Conservation (phyloP, 2,329 filamentous ascomycete species). For the Alternaria novae-zelandiae region DNA sequence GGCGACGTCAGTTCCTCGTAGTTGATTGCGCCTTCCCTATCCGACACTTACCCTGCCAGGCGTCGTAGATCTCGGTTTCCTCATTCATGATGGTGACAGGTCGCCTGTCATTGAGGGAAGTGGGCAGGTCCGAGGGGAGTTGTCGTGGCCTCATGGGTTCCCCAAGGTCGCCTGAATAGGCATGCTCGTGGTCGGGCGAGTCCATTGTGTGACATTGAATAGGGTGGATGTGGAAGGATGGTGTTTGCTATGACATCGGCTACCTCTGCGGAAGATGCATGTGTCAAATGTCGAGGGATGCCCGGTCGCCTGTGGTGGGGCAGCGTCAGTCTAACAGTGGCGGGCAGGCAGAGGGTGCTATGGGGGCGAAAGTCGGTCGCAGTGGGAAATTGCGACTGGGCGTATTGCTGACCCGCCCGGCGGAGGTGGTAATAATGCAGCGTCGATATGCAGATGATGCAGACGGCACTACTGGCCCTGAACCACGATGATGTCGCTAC, state of each 20-base stretch:
- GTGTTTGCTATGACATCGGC: background rate
- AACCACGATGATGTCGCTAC: slow-evolving; percentile 16
- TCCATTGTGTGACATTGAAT: slow-evolving; percentile 46
- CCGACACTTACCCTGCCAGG: slow-evolving; percentile 82
- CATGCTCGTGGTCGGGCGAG: slow-evolving; percentile 43
- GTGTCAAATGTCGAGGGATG: slow-evolving; percentile 13
- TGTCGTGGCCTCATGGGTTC: slow-evolving; percentile 46
- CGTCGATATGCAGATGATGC: background rate
- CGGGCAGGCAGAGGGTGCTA: background rate
- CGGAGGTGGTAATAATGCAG: background rate
- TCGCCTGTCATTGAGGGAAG: slow-evolving; percentile 86
- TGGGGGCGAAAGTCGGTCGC: background rate
- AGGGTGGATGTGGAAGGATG: background rate
- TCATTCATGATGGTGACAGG: slow-evolving; percentile 69
- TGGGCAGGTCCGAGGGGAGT: slow-evolving; percentile 86
- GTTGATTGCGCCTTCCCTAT: slow-evolving; percentile 27
- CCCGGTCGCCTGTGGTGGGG: slow-evolving; percentile 14
- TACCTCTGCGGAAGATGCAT: slow-evolving; percentile 14
- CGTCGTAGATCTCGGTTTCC: slow-evolving; percentile 98
- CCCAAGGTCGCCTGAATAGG: slow-evolving; percentile 41
- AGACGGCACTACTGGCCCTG: background rate
- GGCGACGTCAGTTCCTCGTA: background rate
- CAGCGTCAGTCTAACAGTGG: background rate
- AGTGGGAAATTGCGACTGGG: background rate
- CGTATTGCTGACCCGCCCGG: background rate